Conservation (phyloP, 1,139 yeast species). For the Candida sanyaensis region DNA sequence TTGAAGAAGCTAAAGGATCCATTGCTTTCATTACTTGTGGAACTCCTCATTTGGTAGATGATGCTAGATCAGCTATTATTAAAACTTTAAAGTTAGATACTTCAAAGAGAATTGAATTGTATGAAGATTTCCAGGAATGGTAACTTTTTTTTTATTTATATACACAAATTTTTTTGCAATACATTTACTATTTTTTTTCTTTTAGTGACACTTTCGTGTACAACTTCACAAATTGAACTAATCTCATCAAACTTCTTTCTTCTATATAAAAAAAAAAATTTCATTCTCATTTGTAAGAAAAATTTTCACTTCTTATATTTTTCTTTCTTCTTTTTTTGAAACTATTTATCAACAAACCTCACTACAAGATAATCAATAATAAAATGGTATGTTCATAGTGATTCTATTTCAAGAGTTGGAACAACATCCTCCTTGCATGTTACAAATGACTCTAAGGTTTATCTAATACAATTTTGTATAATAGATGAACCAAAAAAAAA, state of each 20-base stretch:
- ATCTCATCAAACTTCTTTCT: not conserved
- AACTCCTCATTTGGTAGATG: slow-evolving; percentile 42
- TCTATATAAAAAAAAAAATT: not conserved
- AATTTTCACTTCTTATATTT: no score
- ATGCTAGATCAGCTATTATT: slow-evolving; percentile 24
- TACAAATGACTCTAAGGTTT: slow-evolving; percentile 2
- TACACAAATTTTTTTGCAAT: not conserved
- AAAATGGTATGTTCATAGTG: slow-evolving; percentile 30
- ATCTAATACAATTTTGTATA: no score
- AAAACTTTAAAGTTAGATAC: slow-evolving; percentile 14
- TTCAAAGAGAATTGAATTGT: slow-evolving; percentile 23
- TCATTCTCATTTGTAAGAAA: not conserved
- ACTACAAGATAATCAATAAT: not conserved
- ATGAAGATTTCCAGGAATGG: slow-evolving; percentile 21
- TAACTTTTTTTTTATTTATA: slow-evolving; percentile 1
- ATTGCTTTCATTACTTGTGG: slow-evolving; percentile 44
- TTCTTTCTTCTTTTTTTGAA: not conserved
- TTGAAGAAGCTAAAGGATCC: slow-evolving; percentile 28
- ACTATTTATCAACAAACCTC: not conserved
- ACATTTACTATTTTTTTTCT: not conserved
- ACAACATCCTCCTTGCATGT: slow-evolving; percentile 30
- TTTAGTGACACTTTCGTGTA: not conserved
- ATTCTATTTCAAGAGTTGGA: slow-evolving; percentile 16
- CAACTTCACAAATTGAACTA: not conserved
- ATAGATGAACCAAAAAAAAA: slow-evolving; percentile 13